Conservation (phyloP, 495 filamentous ascomycete species). For the Talaromyces wortmannii region DNA sequence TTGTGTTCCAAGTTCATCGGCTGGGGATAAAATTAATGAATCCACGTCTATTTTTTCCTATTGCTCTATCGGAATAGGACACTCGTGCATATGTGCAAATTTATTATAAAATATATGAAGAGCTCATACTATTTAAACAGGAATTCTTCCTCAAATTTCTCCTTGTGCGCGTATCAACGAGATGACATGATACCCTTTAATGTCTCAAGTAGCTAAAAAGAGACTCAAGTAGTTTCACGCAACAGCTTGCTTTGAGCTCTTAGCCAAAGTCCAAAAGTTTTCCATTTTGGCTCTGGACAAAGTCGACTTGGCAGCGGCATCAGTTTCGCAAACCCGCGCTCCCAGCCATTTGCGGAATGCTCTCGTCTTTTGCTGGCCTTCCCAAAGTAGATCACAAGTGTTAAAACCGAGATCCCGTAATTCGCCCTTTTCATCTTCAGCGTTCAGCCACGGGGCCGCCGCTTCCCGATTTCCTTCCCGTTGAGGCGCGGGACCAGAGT, state of each 20-base stretch:
- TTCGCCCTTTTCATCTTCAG: constrained; percentile 72
- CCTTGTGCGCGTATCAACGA: too few relatives aligned
- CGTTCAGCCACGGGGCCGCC: constrained; percentile 62
- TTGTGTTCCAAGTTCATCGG: not conserved
- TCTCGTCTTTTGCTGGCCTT: constrained; percentile 72
- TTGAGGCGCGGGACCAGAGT: constrained; percentile 59
- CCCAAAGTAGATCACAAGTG: constrained; percentile 74
- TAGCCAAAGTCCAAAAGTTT: constrained; percentile 92
- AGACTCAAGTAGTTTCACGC: too few relatives aligned
- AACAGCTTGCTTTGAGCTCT: constrained; percentile 46
- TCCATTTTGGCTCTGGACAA: constrained; percentile 81
- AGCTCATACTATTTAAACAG: too few relatives aligned
- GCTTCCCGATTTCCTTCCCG: constrained; percentile 54
- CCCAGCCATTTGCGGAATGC: constrained; percentile 78
- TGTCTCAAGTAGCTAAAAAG: too few relatives aligned
- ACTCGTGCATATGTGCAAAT: too few relatives aligned
- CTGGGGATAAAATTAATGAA: not conserved
- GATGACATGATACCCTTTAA: too few relatives aligned
- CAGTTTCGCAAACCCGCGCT: constrained; percentile 78
- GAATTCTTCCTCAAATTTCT: too few relatives aligned
- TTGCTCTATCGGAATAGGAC: too few relatives aligned
- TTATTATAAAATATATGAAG: too few relatives aligned
- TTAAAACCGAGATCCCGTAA: constrained; percentile 76
- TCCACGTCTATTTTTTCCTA: too few relatives aligned
- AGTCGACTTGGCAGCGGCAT: constrained; percentile 77